Percentiles rank a stretch among this genome's conserved stretches.
These are phyloP conservation scores for Wilhelminamyces savonicus DNA, from an alignment of 805 yeast genomes.

Conservation along the genomic window DNA sequence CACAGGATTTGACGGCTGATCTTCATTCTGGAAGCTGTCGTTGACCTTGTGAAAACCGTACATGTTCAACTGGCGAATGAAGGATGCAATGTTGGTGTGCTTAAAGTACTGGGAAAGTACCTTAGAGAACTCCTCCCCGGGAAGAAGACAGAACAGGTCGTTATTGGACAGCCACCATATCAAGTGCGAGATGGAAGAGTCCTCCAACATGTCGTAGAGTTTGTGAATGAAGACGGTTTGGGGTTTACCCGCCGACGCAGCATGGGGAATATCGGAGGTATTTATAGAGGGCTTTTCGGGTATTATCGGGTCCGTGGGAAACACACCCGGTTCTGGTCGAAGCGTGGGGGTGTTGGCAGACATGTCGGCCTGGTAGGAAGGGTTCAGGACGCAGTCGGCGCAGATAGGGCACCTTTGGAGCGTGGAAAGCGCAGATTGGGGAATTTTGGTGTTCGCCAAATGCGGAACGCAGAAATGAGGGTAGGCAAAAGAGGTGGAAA, in stretches of 20 bases:
- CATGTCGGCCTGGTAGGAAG: no score
- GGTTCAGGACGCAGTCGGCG: no score
- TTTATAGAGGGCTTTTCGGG: no score
- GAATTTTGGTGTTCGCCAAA: no score
- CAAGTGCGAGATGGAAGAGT: constrained; percentile 58
- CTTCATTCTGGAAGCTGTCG: constrained; percentile 27
- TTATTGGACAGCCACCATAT: constrained; percentile 79
- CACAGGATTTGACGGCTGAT: constrained; percentile 2
- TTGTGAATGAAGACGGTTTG: constrained; percentile 73
- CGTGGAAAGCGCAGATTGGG: no score
- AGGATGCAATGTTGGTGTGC: constrained; percentile 39
- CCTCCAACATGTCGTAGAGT: constrained; percentile 86
- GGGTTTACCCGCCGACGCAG: constrained; percentile 18
- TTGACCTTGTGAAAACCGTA: constrained; percentile 42
- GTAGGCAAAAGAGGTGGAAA: no score
- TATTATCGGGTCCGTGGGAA: no score
- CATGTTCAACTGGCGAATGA: constrained; percentile 39
- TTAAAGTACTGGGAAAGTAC: constrained; percentile 53
- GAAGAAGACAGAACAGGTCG: constrained; percentile 73
- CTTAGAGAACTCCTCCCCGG: constrained; percentile 81
- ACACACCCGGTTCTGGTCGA: no score
- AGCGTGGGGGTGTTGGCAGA: no score
- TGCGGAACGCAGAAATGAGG: no score
- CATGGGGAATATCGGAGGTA: no score
- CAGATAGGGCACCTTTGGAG: no score